Base-by-base conservation (phyloP, 371 early-diverging fungal genomes). In the Batrachochytrium dendrobatidis region DNA sequence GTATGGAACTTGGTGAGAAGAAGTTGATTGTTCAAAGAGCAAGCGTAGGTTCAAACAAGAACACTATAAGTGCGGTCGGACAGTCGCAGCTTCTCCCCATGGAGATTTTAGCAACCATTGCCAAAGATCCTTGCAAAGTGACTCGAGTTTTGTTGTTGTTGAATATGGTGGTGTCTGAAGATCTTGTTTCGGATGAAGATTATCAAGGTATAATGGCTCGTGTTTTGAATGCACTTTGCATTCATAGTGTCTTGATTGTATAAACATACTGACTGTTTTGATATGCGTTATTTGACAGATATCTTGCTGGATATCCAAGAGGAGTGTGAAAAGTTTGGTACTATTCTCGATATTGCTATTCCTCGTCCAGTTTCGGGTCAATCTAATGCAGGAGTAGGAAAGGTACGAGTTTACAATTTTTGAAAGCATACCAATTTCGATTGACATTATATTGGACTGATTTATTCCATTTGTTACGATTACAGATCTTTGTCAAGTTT, bases 11-110 rank as follows among this genome's bases (percentile, higher is more conserved):
- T 3, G 94, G 94, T 55, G 98, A 95, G 64, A 85, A 86, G 34
- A 89, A 88, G 61, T 70, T 98, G n/a, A 83, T 97, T 43, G 96
- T 96, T 12, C 95, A 95, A 73, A 80, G 94, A 24, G 97, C 98
- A 10, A 88, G 87, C 54, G 84, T 91, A 15, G 93, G 94, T 5
- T 65, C 74, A 57, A 60, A 64, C 55, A 65, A 65, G 55, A 64
- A 53, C 30, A 52, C 61, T 15, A 39, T 53, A 1, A 59, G 52
- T 22, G 43, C 34, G 22, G 34, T 58, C 10, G 60, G 59, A 20
- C 25, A 15, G 48, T 26, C 30, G 53, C 8, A 18, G 59, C 55
- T 64, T 31, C 35, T 64, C 3, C 56, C 61, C 30, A 59, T 50
- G 25, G 53, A 44, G 18, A 53, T 64, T 28, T 10, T 54, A 24